phyloP scores from a whole-genome alignment of 2,329 filamentous ascomycete species.

The Cyclaneusma minus region DNA sequence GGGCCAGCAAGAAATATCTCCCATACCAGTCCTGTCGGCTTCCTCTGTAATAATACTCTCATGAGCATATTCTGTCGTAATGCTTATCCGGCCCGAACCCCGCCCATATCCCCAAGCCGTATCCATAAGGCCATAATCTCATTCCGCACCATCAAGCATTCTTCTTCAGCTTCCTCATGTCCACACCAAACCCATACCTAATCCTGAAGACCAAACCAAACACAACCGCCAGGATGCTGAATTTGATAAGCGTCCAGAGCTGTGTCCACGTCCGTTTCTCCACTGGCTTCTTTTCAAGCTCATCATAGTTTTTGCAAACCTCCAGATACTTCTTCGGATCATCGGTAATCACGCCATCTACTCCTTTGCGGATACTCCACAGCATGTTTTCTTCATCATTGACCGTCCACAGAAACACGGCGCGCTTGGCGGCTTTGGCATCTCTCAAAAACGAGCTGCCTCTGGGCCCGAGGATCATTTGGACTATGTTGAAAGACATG shows the following conservation, averaged over 20 bases:
- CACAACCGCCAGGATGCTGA: constrained; percentile 3
- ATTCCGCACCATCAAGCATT: no score
- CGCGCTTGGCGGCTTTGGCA: constrained; percentile 36
- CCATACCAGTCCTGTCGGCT: no score
- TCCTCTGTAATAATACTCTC: no score
- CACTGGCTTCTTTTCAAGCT: constrained; percentile 9
- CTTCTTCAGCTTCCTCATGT: constrained; percentile 5
- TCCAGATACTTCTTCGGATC: constrained; percentile 55
- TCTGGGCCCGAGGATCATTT: constrained; percentile 48
- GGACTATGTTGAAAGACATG: constrained; percentile 66
- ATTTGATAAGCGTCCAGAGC: neutral
- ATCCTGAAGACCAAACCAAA: constrained; percentile 11
- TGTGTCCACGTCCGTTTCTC: constrained; percentile 6
- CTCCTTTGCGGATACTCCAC: constrained; percentile 49
- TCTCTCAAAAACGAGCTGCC: constrained; percentile 52
- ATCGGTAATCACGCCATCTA: constrained; percentile 80
- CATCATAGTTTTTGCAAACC: constrained; percentile 28
- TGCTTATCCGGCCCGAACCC: no score
- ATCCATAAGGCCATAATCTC: no score
- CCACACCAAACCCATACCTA: constrained; percentile 9
- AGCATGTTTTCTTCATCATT: constrained; percentile 68
- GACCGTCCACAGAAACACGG: constrained; percentile 73
- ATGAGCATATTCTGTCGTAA: no score
- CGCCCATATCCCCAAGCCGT: no score
- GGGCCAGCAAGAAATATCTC: no score